Base-by-base conservation (phyloP, 495 filamentous ascomycete species). In the Trichoderma asperelloides region DNA sequence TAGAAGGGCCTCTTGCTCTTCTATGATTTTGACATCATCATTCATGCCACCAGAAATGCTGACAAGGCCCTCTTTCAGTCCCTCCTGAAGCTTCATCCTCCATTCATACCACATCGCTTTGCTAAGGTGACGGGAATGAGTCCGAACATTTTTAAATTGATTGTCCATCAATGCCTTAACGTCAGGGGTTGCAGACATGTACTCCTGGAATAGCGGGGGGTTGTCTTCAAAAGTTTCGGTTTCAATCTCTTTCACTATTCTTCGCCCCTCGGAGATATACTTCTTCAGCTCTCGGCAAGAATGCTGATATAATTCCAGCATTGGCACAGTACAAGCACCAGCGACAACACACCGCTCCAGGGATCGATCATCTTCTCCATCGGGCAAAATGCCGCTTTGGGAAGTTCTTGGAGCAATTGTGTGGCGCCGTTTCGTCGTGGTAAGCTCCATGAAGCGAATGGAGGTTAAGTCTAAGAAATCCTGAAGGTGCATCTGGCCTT, bases 31-130 rank as follows among this genome's bases (percentile, higher is more conserved):
- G 67, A 91, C 88, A 68, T 98, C 95, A 13, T 79, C 78, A 47
- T 86, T 83, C 88, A 98, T 89, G 43, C 89, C 91, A 55, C 90
- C 85, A 0, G 82, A 80, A 51, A 91, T 92, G 45, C 86, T 87
- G 41, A 89, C 73, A 1, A 98, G 84, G 2, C 89, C 91, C 68
- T 91, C 87, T 72, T 88, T 90, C 23, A 98, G 81, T 6, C 91
- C 92, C 27, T 90, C 88, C 15, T 97, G 87, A 30, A 97, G 85
- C 70, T 92, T 91, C 86, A 90, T 92, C 40, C 96, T 90, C 96
- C 96, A 98, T 73, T 93, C 89, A 74, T 98, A 98, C 96, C 96
- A 98, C 76, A 92, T 93, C 45, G 87, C 91, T 74, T 96, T 96
- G 78, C 93, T 97, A 15, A 91, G 83, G 6, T 96, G 81, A 49